Percentiles rank a stretch among this genome's conserved stretches.
Evolutionary conservation across 306 rosid species (phyloP).

Genomic region (Fragaria vesca): DNA sequence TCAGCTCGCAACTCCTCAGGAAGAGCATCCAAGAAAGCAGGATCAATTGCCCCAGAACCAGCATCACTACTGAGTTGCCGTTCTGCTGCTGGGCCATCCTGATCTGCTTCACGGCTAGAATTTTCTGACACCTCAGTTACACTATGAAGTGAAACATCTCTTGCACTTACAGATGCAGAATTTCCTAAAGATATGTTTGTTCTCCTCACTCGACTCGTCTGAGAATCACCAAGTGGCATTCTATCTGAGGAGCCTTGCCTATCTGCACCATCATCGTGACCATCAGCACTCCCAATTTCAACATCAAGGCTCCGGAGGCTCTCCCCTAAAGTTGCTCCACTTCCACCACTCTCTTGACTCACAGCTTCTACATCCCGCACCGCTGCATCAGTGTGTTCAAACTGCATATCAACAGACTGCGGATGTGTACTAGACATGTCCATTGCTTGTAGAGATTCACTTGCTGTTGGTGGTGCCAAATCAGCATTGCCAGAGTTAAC

Average conservation of each 20-base stretch:
- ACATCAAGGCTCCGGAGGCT: conserved; percentile 97
- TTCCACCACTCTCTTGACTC: conserved; percentile 96
- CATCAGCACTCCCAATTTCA: conserved; percentile 97
- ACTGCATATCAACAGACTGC: conserved; percentile 80
- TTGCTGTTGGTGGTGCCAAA: conserved; percentile 49
- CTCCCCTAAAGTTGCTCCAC: conserved; percentile 97
- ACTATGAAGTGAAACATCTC: conserved; percentile 85
- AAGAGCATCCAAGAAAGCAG: conserved; percentile 95
- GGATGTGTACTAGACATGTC: conserved; percentile 48
- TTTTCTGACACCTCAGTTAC: conserved; percentile 92
- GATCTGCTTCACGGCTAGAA: conserved; percentile 90
- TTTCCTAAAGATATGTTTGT: conserved; percentile 55
- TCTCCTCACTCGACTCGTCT: conserved; percentile 73
- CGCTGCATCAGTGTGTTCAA: conserved; percentile 71
- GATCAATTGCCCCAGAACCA: conserved; percentile 91
- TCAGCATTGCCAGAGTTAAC: conserved; percentile 39
- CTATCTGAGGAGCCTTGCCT: conserved; percentile 83
- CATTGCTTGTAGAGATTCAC: conserved; percentile 44
- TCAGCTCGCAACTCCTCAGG: conserved; percentile 97
- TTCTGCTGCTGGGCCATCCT: conserved; percentile 63
- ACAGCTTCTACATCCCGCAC: conserved; percentile 94
- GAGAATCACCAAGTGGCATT: conserved; percentile 62
- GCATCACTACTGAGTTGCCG: conserved; percentile 70
- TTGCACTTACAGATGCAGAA: conserved; percentile 60
- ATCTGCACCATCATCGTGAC: conserved; percentile 92